Evolutionary conservation across 306 rosid genomes (phyloP).

Genomic region (Alnus rubra): DNA sequence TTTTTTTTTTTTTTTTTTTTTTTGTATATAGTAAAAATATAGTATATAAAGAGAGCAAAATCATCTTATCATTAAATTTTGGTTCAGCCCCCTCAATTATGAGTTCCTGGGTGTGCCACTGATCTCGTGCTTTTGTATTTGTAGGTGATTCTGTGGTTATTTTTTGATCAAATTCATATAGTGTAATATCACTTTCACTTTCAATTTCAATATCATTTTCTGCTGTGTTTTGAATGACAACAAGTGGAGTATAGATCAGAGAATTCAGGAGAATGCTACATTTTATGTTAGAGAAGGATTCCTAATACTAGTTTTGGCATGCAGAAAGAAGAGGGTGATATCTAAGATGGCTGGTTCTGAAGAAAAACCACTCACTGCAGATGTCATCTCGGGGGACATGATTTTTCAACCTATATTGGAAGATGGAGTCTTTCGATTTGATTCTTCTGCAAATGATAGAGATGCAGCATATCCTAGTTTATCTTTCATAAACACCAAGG

Average conservation of each 20-base stretch:
- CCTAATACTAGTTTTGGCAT: conserved; percentile 19
- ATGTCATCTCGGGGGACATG: conserved; percentile 62
- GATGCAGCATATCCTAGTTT: conserved; percentile 69
- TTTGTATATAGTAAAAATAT: too few relatives aligned
- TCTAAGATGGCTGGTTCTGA: conserved; percentile 52
- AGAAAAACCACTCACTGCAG: conserved; percentile 34
- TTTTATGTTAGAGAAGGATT: not conserved
- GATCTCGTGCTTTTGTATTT: too few relatives aligned
- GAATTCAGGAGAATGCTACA: not conserved
- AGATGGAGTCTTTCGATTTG: conserved; percentile 83
- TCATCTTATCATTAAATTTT: too few relatives aligned
- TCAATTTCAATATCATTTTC: not conserved
- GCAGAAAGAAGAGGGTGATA: conserved; percentile 50
- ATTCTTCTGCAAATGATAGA: conserved; percentile 71
- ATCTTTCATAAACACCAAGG: conserved; percentile 59
- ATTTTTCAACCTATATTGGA: conserved; percentile 68
- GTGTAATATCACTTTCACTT: not conserved
- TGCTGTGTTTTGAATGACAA: not conserved
- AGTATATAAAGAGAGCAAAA: too few relatives aligned
- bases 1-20: too few relatives aligned
- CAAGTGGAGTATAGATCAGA: not conserved
- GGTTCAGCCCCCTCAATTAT: too few relatives aligned
- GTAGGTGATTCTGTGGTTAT: not conserved
- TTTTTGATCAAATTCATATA: not conserved
- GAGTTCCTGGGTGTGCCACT: too few relatives aligned